Evolutionary conservation across 1,139 yeast species (phyloP).

Genomic region (Maudiozyma humilis): DNA sequence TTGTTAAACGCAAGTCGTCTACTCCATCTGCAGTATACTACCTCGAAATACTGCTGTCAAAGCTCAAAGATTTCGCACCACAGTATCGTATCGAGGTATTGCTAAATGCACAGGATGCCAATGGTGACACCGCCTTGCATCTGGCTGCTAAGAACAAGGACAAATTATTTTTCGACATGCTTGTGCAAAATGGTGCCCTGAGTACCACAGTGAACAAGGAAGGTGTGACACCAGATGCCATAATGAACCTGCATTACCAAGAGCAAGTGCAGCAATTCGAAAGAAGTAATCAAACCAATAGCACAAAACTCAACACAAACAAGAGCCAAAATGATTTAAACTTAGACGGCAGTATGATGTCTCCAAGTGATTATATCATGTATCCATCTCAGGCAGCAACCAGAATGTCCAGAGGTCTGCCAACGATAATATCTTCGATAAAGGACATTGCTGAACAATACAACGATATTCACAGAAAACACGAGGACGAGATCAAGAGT

Average conservation of each 20-base stretch:
- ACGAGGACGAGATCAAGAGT: slow-evolving; percentile 17
- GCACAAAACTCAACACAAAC: neutral
- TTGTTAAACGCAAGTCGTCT: slow-evolving; percentile 55
- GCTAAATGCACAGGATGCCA: slow-evolving; percentile 67
- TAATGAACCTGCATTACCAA: slow-evolving; percentile 29
- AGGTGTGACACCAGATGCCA: slow-evolving; percentile 70
- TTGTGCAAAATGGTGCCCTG: slow-evolving; percentile 65
- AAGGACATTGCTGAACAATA: slow-evolving; percentile 49
- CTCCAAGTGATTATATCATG: slow-evolving; percentile 18
- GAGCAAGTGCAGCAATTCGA: slow-evolving; percentile 10
- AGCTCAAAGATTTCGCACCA: slow-evolving; percentile 53
- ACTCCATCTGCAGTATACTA: slow-evolving; percentile 75
- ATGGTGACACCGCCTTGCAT: slow-evolving; percentile 86
- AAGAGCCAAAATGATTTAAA: slow-evolving; percentile 2
- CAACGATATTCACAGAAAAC: slow-evolving; percentile 20
- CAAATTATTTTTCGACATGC: slow-evolving; percentile 62
- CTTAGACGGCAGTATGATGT: slow-evolving; percentile 6
- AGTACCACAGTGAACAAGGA: slow-evolving; percentile 64
- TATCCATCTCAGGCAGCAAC: slow-evolving; percentile 31
- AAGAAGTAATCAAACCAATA: slow-evolving; percentile 4
- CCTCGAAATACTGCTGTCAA: slow-evolving; percentile 66
- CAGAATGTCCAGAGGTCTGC: slow-evolving; percentile 24
- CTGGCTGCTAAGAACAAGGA: slow-evolving; percentile 71
- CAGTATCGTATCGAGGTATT: slow-evolving; percentile 44
- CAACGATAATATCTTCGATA: slow-evolving; percentile 28